Base-by-base conservation (phyloP, 2,329 filamentous ascomycete genomes). In the Pseudogymnoascus sp. region DNA sequence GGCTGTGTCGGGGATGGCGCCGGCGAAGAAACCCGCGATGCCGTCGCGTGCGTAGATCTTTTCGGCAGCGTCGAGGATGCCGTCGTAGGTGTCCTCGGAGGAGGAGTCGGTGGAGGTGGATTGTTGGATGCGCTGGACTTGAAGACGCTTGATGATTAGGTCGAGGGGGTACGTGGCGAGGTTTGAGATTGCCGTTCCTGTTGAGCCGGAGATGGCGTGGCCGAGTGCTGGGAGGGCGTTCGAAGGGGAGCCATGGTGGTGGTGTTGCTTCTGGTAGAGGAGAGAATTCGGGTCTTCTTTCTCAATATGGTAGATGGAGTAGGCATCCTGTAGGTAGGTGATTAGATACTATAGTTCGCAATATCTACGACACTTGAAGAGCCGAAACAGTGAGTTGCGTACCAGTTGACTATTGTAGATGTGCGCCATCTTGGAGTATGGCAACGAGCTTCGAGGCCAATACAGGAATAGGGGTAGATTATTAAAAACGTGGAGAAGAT, bases 131-230 rank as follows among this genome's bases (percentile, higher is more conserved):
- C 82, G 82, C 76, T 95, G 90, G 2, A 91, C 88, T 75, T 96
- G 91, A 56, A 96, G 82, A 29, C 91, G 85, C 26, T 91, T 92
- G 63, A 91, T 88, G 66, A 95, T 85, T 46, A 96, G 83, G 70
- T 91, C 89, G 64, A 96, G 82, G 1, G 92, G 93, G 72, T 96
- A 96, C 5, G 90, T 86, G 62, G 86, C 76, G 56, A 91, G 81
- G 69, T 93, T 93, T 10, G 91, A 90, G 65, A 93, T 82, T 15
- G 90, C 88, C 0, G 90, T 89, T 37, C 91, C 91, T 0, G 87
- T 78, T 4, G 90, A 89, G 61, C 92, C 92, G 3, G 91, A 91
- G 33, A 90, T 75, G 62, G 90, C 92, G 78, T 96, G 91, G 50
- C 90, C 89, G 7, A 96, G 78, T 35, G 91, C 90, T 60, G 90